Evolutionary conservation across 768 basidiomycete species (phyloP).

Genomic region (Royoungia palumana): DNA sequence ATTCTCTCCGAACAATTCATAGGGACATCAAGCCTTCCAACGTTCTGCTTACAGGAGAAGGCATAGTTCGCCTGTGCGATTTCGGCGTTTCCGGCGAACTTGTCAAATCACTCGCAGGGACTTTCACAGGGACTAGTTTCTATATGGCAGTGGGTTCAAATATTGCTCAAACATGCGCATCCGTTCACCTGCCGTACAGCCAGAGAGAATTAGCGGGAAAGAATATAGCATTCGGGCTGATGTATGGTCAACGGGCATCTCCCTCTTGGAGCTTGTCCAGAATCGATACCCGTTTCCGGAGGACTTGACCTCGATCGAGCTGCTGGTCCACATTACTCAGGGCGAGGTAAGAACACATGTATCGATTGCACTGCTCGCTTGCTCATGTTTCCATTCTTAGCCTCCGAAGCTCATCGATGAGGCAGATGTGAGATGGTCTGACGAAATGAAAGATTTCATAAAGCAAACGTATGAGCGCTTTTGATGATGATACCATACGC

Average conservation of each 20-base stretch:
- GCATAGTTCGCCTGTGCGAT: slow-evolving; percentile 88
- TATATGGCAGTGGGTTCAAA: slow-evolving; percentile 90
- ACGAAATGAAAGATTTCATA: slow-evolving; percentile 91
- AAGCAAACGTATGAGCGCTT: slow-evolving; percentile 62
- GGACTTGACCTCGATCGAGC: slow-evolving; percentile 89
- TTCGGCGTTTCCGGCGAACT: slow-evolving; percentile 98
- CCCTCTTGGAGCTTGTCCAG: slow-evolving; percentile 88
- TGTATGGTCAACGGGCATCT: slow-evolving; percentile 97
- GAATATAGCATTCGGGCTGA: slow-evolving; percentile 94
- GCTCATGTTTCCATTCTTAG: slow-evolving; percentile 36
- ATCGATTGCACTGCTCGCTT: slow-evolving; percentile 7
- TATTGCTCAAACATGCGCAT: not conserved
- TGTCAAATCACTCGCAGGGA: slow-evolving; percentile 85
- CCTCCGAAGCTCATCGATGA: slow-evolving; percentile 83
- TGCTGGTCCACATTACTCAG: slow-evolving; percentile 85
- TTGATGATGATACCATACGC: slow-evolving; percentile 1
- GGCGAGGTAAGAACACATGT: slow-evolving; percentile 54
- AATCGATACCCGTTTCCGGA: slow-evolving; percentile 95
- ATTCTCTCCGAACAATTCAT: slow-evolving; percentile 89
- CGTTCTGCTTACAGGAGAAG: slow-evolving; percentile 84
- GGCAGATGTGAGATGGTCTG: slow-evolving; percentile 60
- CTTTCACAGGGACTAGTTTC: slow-evolving; percentile 95
- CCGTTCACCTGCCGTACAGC: slow-evolving; percentile 43
- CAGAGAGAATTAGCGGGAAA: slow-evolving; percentile 89
- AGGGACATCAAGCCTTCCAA: slow-evolving; percentile 95